phyloP scores from a whole-genome alignment of 441 rosid species.

The Populus trichocarpa region DNA sequence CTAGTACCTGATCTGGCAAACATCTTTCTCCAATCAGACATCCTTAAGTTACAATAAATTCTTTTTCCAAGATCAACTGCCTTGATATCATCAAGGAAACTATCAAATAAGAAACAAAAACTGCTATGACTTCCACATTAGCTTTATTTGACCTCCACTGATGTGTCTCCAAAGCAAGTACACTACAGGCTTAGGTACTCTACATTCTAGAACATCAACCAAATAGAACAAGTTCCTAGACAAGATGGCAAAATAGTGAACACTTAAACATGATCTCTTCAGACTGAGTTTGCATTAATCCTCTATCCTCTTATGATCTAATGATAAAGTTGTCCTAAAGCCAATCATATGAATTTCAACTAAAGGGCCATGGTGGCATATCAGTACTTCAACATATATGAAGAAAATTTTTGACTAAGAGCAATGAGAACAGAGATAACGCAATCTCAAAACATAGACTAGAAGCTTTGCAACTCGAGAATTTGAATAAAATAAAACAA shows the following conservation, averaged over 20 bases:
- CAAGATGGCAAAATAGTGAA: not conserved
- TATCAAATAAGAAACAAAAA: not conserved
- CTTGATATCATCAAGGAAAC: not conserved
- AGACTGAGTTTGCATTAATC: not conserved
- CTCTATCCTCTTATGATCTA: not conserved
- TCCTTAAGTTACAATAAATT: not conserved
- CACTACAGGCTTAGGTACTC: not conserved
- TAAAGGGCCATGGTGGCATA: not conserved
- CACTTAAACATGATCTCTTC: not conserved
- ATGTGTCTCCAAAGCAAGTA: not conserved
- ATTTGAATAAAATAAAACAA: not conserved
- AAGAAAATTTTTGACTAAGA: not conserved
- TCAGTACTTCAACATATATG: not conserved
- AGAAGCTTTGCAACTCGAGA: not conserved
- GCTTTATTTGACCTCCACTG: not conserved
- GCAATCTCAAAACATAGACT: not conserved
- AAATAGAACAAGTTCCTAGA: not conserved
- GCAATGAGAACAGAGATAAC: not conserved
- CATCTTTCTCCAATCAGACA: not conserved
- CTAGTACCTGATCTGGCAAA: not conserved
- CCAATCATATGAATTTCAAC: not conserved
- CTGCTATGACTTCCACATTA: not conserved
- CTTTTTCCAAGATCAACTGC: not conserved
- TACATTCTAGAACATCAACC: not conserved
- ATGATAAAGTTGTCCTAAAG: constrained; percentile 1